Base-by-base conservation (phyloP, 768 basidiomycete species). In the Hemileccinum impolitum region DNA sequence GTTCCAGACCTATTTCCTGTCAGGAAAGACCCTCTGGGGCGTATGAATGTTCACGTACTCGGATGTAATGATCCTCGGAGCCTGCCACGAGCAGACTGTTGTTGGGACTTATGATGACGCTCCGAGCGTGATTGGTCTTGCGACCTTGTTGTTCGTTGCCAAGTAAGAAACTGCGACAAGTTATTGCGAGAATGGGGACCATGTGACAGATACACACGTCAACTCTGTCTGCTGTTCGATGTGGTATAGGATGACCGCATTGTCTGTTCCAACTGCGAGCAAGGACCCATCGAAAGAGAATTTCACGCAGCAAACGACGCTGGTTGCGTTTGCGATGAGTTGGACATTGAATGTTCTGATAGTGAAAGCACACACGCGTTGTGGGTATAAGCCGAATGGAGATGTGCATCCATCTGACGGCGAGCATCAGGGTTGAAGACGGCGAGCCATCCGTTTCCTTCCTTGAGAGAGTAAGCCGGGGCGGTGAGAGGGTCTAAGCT, bases 301-400 rank as follows among this genome's bases (percentile, higher is more conserved):
- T 15, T 58, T 67, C 7, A 69, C 56, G 19, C 55, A 70, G 43
- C 65, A 68, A 30, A 68, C 59, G 3, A 55, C 67, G 4, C 67
- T 68, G 50, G 40, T 50, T 43, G 44, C 45, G 23, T 35, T 23
- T 28, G 41, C 19, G 35, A 47, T 53, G 50, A 59, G 52, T 38
- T 36, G 13, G 28, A 30, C 10, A 51, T 55, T 36, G 48, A 34
- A 47, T 44, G 53, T 28, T n/a, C 4, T 4, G 40, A 50, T 37
- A 38, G n/a, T 47, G 32, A 21, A 28, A 7, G 32, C 12, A 70
- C 78, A 34, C 60, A 92, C 90, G 86, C 89, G 59, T 89, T 87
- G 61, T 94, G 93, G 66, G 80, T 78, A 39, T 93, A 72, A 30
- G 82, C 86, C 63, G 91, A 87, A 39, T 85, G 77, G 45, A 78